Evolutionary conservation across 805 yeast species (phyloP), one percentile per base, ranked within the genome.

Genomic region (Suhomyces prunicola): DNA sequence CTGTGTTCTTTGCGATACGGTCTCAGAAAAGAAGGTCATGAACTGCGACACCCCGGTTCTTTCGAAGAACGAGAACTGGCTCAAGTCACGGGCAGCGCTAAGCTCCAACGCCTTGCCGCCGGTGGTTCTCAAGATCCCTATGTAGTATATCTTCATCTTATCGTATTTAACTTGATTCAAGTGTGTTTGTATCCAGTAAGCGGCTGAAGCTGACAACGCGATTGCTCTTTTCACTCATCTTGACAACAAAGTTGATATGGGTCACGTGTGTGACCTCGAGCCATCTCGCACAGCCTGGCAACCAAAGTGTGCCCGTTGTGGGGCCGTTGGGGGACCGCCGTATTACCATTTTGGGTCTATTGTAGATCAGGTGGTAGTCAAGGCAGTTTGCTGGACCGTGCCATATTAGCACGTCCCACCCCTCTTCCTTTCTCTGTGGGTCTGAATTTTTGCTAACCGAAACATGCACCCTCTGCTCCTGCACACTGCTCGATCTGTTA

Each of bases 11-110:
- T 85, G 86, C 13, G 96, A 85, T 24, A 93, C 93, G 2, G 99
- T 94, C 63, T 85, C 89, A 24, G 96, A 82, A 72, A 94, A 92
- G 70, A 94, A 94, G 4, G 96, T 84, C 96, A 93, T 89, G 73
- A 94, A 93, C 71, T 93, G 97, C 19, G 88, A 85, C 26, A 92
- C 97, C 44, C 83, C 77, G 53, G 79, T 72, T 61, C 92, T 80
- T 74, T 93, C 97, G 70, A 94, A 94, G 72, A 89, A 94, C 27
- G 94, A 84, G 72, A 93, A 93, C 60, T 86, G 87, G 24, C 90
- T 80, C 55, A 94, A 79, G 66, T 94, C 97, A 62, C 88, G 83
- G 26, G 91, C 91, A 29, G 87, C 79, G 6, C 90, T 74, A 50
- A 94, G 79, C 71, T 90, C 97, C 45, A 90, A 70, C 17, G 96